Percentiles rank a stretch among this genome's conserved stretches.
Evolutionary conservation across 768 basidiomycete species (phyloP).

Genomic region (Galerina sulciceps): DNA sequence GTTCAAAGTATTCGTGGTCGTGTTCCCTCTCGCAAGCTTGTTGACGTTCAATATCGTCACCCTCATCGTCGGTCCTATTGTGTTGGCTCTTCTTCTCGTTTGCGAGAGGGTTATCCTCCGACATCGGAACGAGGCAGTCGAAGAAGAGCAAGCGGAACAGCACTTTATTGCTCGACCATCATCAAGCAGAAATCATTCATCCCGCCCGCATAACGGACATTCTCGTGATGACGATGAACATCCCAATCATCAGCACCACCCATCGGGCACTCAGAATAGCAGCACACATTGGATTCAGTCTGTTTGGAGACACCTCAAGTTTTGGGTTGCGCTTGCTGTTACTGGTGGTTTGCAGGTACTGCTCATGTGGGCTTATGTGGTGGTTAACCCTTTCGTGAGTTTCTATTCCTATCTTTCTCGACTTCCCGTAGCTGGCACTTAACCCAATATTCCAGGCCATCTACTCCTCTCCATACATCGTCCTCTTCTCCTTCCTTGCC

Average conservation of each 20-base stretch:
- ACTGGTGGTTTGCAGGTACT: conserved; percentile 48
- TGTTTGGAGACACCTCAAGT: conserved; percentile 57
- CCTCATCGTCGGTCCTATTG: conserved; percentile 65
- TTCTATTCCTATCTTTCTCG: background rate
- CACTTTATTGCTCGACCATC: background rate
- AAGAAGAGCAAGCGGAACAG: background rate
- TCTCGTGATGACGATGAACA: conserved; percentile 3
- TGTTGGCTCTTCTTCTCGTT: conserved; percentile 48
- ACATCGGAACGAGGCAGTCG: background rate
- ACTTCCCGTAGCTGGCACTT: background rate
- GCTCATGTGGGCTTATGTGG: conserved; percentile 51
- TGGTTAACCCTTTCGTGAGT: conserved; percentile 68
- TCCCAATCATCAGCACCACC: background rate
- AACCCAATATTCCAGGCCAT: conserved; percentile 48
- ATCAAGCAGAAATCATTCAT: background rate
- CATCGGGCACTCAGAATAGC: too few relatives aligned
- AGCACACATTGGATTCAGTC: conserved; percentile 20
- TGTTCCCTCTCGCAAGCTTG: conserved; percentile 56
- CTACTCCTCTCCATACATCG: conserved; percentile 59
- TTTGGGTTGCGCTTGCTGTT: conserved; percentile 63
- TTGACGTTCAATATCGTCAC: conserved; percentile 61
- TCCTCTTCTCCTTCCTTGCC: conserved; percentile 52
- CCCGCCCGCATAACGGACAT: too few relatives aligned
- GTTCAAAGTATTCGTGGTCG: conserved; percentile 55
- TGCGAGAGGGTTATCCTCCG: conserved; percentile 25